Conservation (phyloP, 2,329 filamentous ascomycete genomes). For the Bipolaris sorokiniana region DNA sequence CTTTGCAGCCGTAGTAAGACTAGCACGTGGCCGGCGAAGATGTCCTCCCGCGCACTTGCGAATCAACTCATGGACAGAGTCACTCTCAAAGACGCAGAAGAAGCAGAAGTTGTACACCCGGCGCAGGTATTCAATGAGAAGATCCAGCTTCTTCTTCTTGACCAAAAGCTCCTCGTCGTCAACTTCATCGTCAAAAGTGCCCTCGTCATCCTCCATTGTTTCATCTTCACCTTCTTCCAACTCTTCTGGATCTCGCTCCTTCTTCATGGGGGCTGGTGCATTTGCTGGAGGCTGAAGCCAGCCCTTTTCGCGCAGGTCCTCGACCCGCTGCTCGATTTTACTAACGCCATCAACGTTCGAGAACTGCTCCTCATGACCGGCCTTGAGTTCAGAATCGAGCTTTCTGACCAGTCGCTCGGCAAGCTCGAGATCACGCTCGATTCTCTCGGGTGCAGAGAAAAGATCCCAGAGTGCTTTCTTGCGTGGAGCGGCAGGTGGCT, state of each 20-base stretch:
- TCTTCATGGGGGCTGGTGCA: slow-evolving; percentile 60
- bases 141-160: slow-evolving; percentile 96
- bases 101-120: slow-evolving; percentile 99
- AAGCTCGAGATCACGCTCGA: slow-evolving; percentile 86
- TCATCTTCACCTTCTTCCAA: slow-evolving; percentile 77
- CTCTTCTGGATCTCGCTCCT: slow-evolving; percentile 66
- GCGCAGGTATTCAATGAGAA: slow-evolving; percentile 94
- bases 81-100: slow-evolving; percentile 98
- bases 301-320: slow-evolving; percentile 77
- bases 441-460: slow-evolving; percentile 90
- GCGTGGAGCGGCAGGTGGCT: slow-evolving; percentile 80
- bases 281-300: slow-evolving; percentile 72
- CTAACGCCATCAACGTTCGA: slow-evolving; percentile 66
- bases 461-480: slow-evolving; percentile 98
- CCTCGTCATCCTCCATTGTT: slow-evolving; percentile 67
- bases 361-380: slow-evolving; percentile 60
- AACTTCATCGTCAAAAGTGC: slow-evolving; percentile 73
- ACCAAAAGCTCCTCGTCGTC: slow-evolving; percentile 88
- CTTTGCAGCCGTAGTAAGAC: slow-evolving; percentile 81
- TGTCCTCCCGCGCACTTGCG: slow-evolving; percentile 98
- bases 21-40: slow-evolving; percentile 85
- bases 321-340: slow-evolving; percentile 85
- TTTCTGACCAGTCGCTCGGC: slow-evolving; percentile 82
- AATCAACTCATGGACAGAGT: slow-evolving; percentile 93
- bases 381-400: slow-evolving; percentile 82